These are phyloP conservation scores for Stephania japonica DNA, from an alignment of 164 flowering plant species.

Conservation along the genomic window DNA sequence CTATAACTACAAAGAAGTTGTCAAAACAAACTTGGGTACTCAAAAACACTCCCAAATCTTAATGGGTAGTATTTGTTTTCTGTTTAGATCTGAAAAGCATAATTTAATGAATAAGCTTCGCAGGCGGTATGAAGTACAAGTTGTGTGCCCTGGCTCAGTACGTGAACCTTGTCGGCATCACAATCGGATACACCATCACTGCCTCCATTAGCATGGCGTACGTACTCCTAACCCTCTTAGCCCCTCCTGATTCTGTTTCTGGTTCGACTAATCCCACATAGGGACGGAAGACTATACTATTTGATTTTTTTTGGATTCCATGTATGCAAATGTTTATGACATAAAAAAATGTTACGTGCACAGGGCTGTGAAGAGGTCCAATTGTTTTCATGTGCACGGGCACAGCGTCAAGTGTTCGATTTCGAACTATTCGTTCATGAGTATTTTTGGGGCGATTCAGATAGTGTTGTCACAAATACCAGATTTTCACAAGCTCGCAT, in stretches of 20 bases:
- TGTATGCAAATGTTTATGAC: too few relatives aligned
- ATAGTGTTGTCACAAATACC: slow-evolving; percentile 55
- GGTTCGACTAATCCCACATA: too few relatives aligned
- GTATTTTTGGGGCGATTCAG: slow-evolving; percentile 35
- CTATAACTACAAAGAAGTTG: slow-evolving; percentile 91
- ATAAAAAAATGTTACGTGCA: not conserved
- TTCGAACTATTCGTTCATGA: slow-evolving; percentile 36
- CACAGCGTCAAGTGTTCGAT: slow-evolving; percentile 29
- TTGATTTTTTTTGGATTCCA: not conserved
- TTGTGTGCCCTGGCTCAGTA: slow-evolving; percentile 90
- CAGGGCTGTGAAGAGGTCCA: slow-evolving; percentile 51
- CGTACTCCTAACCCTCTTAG: slow-evolving; percentile 33
- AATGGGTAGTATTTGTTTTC: not conserved
- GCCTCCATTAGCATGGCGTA: slow-evolving; percentile 97
- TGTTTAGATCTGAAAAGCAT: too few relatives aligned
- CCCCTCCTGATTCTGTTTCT: too few relatives aligned
- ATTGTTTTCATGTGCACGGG: slow-evolving; percentile 47
- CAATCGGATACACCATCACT: slow-evolving; percentile 92
- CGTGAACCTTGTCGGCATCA: slow-evolving; percentile 60
- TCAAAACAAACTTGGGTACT: slow-evolving; percentile 67
- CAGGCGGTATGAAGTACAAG: slow-evolving; percentile 70
- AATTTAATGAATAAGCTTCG: not conserved
- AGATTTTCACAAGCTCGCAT: slow-evolving; percentile 51
- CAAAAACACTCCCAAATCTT: not conserved
- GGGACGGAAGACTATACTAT: not conserved